phyloP scores from a whole-genome alignment of 352 stramenopile species.

The Pythium insidiosum region DNA sequence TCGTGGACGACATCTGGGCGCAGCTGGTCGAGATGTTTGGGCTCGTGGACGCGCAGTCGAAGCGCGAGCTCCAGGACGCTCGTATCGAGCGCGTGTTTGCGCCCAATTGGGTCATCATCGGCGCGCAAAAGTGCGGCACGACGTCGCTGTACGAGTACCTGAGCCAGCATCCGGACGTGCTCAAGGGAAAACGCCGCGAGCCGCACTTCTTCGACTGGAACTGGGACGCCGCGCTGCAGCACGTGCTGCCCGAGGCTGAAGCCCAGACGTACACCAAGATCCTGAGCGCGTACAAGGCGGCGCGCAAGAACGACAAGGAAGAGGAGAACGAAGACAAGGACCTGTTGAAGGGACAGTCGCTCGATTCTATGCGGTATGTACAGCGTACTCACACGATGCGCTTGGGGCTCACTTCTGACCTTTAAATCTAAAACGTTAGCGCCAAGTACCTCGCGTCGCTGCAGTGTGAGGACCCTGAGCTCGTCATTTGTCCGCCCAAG shows the following conservation, averaged over 20 bases:
- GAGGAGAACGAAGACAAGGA: neutral
- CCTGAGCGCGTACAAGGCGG: conserved; percentile 2
- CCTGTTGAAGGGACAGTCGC: conserved; percentile 20
- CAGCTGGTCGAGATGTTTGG: conserved; percentile 34
- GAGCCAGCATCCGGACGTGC: conserved; percentile 83
- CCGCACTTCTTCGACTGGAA: conserved; percentile 61
- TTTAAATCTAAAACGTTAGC: conserved; percentile 10
- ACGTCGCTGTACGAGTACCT: conserved; percentile 56
- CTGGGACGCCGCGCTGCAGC: conserved; percentile 27
- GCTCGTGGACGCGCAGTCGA: conserved; percentile 26
- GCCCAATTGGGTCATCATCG: conserved; percentile 52
- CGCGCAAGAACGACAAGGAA: neutral
- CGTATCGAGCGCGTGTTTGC: conserved; percentile 15
- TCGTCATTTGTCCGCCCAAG: conserved; percentile 40
- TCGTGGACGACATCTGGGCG: conserved; percentile 17
- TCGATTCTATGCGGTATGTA: conserved; percentile 35
- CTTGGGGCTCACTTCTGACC: neutral
- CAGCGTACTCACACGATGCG: too few species aligned
- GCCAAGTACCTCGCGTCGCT: conserved; percentile 49
- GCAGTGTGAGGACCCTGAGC: conserved; percentile 20
- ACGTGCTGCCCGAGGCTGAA: conserved; percentile 17
- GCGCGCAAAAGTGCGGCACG: conserved; percentile 55
- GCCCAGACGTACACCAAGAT: conserved; percentile 17
- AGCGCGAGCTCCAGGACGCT: conserved; percentile 20
- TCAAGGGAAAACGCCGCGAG: conserved; percentile 56